Percentiles rank a stretch among this genome's conserved stretches.
Conservation (phyloP, 345 rosid genomes). For the Lumnitzera littorea region DNA sequence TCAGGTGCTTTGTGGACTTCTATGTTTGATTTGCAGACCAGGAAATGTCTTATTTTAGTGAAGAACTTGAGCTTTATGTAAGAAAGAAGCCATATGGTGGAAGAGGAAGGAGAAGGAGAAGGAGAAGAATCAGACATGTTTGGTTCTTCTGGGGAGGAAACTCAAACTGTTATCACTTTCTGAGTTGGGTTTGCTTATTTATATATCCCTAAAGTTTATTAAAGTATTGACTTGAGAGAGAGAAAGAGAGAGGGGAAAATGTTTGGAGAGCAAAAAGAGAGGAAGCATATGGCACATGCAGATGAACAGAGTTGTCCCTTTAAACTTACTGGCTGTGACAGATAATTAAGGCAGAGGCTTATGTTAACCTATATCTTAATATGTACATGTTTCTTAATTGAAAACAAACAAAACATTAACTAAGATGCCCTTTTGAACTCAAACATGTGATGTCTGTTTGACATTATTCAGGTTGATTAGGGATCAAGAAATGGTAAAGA, state of each 20-base stretch:
- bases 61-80: slow-evolving; percentile 47
- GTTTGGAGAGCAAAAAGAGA: slow-evolving; percentile 1
- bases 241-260: slow-evolving; percentile 12
- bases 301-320: slow-evolving; percentile 34
- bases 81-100: slow-evolving; percentile 27
- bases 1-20: slow-evolving; percentile 18
- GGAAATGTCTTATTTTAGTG: slow-evolving; percentile 45
- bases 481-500: too few relatives aligned
- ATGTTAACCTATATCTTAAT: background rate
- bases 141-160: slow-evolving; percentile 20
- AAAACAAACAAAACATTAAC: too few relatives aligned
- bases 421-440: too few relatives aligned
- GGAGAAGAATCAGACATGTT: slow-evolving; percentile 19
- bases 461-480: too few relatives aligned
- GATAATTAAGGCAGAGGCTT: background rate
- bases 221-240: background rate
- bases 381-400: background rate
- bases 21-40: slow-evolving; percentile 42
- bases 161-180: too few relatives aligned
- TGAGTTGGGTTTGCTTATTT: too few relatives aligned
- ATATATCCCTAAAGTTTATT: background rate
- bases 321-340: slow-evolving; percentile 10
- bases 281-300: slow-evolving; percentile 35
- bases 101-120: slow-evolving; percentile 12
- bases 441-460: too few relatives aligned